These are phyloP conservation scores for Cercospora canescens DNA, from an alignment of 2,329 filamentous ascomycete species.

Conservation along the genomic window DNA sequence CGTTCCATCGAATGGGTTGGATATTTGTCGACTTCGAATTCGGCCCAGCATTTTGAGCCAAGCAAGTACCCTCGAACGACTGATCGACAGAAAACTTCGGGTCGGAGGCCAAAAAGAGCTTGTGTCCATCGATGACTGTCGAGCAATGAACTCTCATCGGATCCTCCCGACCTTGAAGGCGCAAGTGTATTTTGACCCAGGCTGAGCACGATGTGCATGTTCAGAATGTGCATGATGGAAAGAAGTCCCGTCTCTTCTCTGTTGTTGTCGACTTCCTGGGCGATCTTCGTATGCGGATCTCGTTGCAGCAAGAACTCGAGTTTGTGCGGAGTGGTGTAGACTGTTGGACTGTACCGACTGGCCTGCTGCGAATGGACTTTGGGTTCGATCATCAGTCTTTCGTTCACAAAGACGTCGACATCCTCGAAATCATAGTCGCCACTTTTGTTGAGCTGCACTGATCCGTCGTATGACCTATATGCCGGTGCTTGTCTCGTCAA, in stretches of 20 bases:
- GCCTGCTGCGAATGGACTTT: constrained; percentile 16
- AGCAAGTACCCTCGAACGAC: constrained; percentile 20
- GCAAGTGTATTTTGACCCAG: constrained; percentile 1
- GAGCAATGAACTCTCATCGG: constrained; percentile 3
- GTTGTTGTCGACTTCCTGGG: not conserved
- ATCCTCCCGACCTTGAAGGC: not conserved
- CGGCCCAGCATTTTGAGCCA: constrained; percentile 20
- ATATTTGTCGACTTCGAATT: constrained; percentile 23
- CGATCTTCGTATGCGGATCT: constrained; percentile 14
- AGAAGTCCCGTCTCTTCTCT: constrained; percentile 5
- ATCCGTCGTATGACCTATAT: constrained; percentile 16
- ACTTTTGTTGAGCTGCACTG: constrained; percentile 11
- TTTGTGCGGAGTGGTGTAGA: constrained; percentile 17
- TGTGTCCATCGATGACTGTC: constrained; percentile 18
- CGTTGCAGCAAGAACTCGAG: constrained; percentile 16
- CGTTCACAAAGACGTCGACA: constrained; percentile 18
- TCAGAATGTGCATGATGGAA: constrained; percentile 9
- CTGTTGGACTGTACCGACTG: constrained; percentile 15
- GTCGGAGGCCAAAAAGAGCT: constrained; percentile 12
- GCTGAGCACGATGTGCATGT: constrained; percentile 13
- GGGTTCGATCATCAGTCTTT: constrained; percentile 16
- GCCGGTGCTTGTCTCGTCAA: constrained; percentile 8
- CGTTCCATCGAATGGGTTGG: constrained; percentile 18
- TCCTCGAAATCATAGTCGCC: constrained; percentile 16
- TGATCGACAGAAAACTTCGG: constrained; percentile 21